Evolutionary conservation across 2,329 filamentous ascomycete species (phyloP).

Genomic region (Venturia effusa): DNA sequence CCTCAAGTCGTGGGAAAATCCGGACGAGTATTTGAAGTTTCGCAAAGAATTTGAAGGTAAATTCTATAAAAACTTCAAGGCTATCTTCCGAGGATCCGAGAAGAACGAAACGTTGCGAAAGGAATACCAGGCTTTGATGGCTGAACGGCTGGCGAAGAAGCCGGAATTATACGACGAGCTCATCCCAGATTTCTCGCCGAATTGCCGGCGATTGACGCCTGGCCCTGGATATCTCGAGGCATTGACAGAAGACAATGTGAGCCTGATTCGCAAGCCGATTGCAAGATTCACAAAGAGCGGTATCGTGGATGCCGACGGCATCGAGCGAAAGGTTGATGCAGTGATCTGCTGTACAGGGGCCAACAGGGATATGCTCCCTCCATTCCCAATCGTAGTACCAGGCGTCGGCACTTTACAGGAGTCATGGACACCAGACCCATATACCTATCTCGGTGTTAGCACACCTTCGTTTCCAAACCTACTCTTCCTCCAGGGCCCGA

Average conservation of each 20-base stretch:
- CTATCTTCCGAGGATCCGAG: constrained; percentile 26
- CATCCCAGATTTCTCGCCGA: constrained; percentile 32
- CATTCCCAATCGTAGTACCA: constrained; percentile 18
- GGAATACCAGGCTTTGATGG: constrained; percentile 27
- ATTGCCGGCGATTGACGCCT: constrained; percentile 39
- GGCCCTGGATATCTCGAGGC: constrained; percentile 43
- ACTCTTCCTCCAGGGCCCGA: constrained; percentile 22
- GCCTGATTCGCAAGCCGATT: constrained; percentile 25
- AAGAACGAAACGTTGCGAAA: constrained; percentile 17
- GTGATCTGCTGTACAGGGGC: constrained; percentile 37
- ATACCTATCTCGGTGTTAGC: constrained; percentile 48
- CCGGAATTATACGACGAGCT: constrained; percentile 32
- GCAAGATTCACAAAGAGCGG: constrained; percentile 25
- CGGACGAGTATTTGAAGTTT: constrained; percentile 45
- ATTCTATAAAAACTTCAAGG: constrained; percentile 45
- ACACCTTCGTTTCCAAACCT: constrained; percentile 59
- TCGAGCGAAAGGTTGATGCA: constrained; percentile 28
- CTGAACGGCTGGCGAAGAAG: constrained; percentile 23
- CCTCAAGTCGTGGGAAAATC: constrained; percentile 47
- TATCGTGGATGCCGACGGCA: constrained; percentile 29
- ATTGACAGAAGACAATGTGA: constrained; percentile 29
- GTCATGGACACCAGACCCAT: neutral
- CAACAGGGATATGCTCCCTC: constrained; percentile 24
- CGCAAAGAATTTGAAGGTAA: constrained; percentile 36
- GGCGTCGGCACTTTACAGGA: neutral